Base-by-base conservation (phyloP, 257 asterid species). In the Primulina eburnea region DNA sequence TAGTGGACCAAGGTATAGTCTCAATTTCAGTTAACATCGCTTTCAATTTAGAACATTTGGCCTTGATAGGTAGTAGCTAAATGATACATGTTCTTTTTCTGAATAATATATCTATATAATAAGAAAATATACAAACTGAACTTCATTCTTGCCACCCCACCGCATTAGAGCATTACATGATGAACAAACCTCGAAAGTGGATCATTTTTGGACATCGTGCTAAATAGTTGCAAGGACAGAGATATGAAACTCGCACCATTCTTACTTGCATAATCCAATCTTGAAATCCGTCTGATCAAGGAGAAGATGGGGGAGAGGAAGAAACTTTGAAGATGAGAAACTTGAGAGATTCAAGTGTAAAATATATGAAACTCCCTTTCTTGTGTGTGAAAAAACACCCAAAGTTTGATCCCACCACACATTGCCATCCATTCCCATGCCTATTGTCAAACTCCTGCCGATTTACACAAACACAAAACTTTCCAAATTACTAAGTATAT, bases 371-470 rank as follows among this genome's bases (percentile, higher is more conserved):
- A 58, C 69, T 73, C 34, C 82, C 82, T 70, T 73, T 77, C 10
- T 68, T 53, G 60, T 76, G 80, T 12, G 75, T 80, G 71, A 80
- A 76, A 26, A 72, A 80, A 64, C 82, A 74, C 2, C 85, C 85
- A 73, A 80, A 73, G 60, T 50, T 73, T 6, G 79, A 66, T 24
- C 81, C 81, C 52, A 76, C 81, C 32, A 80, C 79, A 77, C 79
- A 80, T 18, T 70, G 82, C 79, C 81, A 80, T 80, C 79, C 84
- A 18, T 20, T 59, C 50, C 84, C 84, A 73, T 73, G 70, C 12
- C 47, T 60, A 28, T 60, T 66, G 43, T 76, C 79, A 70, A 80
- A 80, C 62, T 80, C 81, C 84, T 80, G 81, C 5, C 50, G 28
- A 56, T 32, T 20, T 11, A 53, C 55, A 47, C 53, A 43, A 38